These are phyloP conservation scores for Globisporangium apiculatum DNA, from an alignment of 352 stramenopile species.

Conservation along the genomic window DNA sequence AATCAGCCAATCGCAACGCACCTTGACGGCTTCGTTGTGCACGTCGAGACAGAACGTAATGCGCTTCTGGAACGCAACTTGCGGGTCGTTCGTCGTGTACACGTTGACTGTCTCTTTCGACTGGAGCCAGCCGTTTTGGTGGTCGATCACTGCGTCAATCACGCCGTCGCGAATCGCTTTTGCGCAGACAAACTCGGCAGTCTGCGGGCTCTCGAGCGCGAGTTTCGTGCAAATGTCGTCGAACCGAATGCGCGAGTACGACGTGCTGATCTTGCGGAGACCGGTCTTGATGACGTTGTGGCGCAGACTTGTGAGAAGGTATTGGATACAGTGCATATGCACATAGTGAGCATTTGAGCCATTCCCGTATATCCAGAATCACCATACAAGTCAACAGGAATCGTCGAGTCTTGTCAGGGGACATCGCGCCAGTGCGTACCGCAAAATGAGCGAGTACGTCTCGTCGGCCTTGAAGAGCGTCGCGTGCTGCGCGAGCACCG, in stretches of 20 bases:
- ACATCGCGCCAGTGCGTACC: constrained; percentile 31
- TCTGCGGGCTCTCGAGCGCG: constrained; percentile 87
- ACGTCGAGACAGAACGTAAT: constrained; percentile 98
- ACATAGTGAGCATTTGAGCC: background rate
- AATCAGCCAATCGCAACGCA: constrained; percentile 2
- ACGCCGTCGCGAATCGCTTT: constrained; percentile 98
- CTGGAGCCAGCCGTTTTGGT: constrained; percentile 92
- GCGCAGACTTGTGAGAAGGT: constrained; percentile 54
- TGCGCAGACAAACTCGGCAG: constrained; percentile 96
- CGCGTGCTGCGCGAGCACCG: constrained; percentile 83
- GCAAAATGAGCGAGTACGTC: constrained; percentile 94
- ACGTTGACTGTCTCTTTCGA: constrained; percentile 84
- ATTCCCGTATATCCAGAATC: too few relatives aligned
- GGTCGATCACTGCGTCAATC: constrained; percentile 97
- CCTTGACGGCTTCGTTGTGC: constrained; percentile 97
- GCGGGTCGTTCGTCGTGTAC: constrained; percentile 92
- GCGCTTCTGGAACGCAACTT: constrained; percentile 94
- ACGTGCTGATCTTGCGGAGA: constrained; percentile 95
- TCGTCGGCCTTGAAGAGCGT: constrained; percentile 90
- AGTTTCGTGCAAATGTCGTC: constrained; percentile 92
- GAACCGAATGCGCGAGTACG: constrained; percentile 90
- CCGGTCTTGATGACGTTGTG: constrained; percentile 99
- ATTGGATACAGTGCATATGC: background rate
- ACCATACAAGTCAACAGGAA: background rate
- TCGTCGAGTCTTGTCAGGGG: background rate